phyloP scores from a whole-genome alignment of 2,329 filamentous ascomycete species.

The Cladorrhinum sp. region DNA sequence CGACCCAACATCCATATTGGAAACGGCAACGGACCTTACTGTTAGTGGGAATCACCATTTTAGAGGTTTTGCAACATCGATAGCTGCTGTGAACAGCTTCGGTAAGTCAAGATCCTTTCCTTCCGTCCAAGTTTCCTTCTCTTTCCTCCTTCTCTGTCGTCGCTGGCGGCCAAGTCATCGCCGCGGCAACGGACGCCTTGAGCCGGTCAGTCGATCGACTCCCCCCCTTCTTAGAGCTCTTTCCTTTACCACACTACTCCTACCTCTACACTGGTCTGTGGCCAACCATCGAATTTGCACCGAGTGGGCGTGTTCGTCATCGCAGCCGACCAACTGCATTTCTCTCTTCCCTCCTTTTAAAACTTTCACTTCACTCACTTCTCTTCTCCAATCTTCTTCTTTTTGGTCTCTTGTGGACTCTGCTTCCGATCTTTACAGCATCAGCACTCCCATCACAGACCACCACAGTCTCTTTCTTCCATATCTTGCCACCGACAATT shows the following conservation, averaged over 20 bases:
- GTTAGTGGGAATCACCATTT: too few relatives aligned
- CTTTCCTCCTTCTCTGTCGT: background rate
- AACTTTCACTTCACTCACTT: slow-evolving; percentile 2
- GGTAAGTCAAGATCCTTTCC: background rate
- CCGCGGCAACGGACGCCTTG: background rate
- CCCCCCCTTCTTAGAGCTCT: background rate
- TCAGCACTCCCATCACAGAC: slow-evolving; percentile 42
- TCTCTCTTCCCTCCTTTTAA: slow-evolving; percentile 5
- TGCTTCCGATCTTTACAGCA: slow-evolving; percentile 41
- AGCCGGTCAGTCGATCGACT: background rate
- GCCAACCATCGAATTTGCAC: background rate
- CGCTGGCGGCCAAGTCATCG: background rate
- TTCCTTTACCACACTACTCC: background rate
- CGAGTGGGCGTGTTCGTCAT: background rate
- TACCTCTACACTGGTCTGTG: background rate
- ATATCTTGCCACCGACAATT: slow-evolving; percentile 58
- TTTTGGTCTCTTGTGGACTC: slow-evolving; percentile 23
- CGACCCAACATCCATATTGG: too few relatives aligned
- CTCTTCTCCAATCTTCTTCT: slow-evolving; percentile 11
- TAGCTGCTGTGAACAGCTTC: background rate
- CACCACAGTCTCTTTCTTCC: slow-evolving; percentile 46
- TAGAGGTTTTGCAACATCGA: too few relatives aligned
- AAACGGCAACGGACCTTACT: too few relatives aligned
- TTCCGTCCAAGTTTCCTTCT: background rate
- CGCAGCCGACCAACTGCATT: background rate